Evolutionary conservation across 2,329 filamentous ascomycete species (phyloP), one percentile per base, ranked within the genome.

Genomic region (Fusarium longipes): DNA sequence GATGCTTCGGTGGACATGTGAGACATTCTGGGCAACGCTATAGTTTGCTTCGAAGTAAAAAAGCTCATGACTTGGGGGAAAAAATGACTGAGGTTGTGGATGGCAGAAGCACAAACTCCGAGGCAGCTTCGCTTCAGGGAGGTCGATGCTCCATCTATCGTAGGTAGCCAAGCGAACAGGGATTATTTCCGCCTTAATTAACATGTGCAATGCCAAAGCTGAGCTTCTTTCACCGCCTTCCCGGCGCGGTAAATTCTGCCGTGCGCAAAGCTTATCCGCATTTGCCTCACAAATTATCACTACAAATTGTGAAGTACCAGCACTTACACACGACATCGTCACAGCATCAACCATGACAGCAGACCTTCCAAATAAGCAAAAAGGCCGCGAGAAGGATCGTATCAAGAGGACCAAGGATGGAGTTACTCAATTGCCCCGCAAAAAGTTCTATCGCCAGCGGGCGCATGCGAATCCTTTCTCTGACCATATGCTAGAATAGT

Each of bases 391-490:
- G 58, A 85, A 86, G 60, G 92, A 91, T 75, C 88, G 86, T 71
- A 83, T 83, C 55, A 80, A 82, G 52, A 83, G 84, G 50, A 79
- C 80, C 35, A 81, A 86, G 65, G 82, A 86, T 74, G 82, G 79
- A 22, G 80, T 81, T 36, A 80, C 87, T 9, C 85, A 88, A 73
- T 81, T 97, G 73, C 96, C 96, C 11, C 91, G 93, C 80, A 99
- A 99, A 84, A 95, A 92, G 82, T 97, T 96, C 82, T 99, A 97
- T 79, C 89, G 96, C 56, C 96, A 99, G 80, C 88, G 96, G 78
- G 96, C 96, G 35, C 96, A 99, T 81, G 96, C 96, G 66, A 99
- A 99, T 82, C 94, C 95, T 8, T 99, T 99, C 81, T 97, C 95
- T 4, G 96, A 99, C 75, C 96, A 99, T 82, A 83, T 87, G 58